Evolutionary conservation across 306 rosid species (phyloP), one percentile per base, ranked within the genome.

Genomic region (Trifolium fragiferum): DNA sequence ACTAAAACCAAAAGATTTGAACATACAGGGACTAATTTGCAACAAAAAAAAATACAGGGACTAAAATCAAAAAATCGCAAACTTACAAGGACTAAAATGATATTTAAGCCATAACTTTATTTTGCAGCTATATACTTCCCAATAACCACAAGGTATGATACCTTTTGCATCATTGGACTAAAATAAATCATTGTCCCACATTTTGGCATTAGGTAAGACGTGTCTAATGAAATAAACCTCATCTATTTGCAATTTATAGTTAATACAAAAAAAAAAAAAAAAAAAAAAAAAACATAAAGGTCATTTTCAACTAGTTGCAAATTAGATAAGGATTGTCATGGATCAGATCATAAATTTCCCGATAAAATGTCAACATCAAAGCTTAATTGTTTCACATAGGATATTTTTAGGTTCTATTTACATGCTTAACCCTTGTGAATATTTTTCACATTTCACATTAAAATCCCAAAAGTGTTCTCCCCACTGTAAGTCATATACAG

Each of bases 401-500:
- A 58, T 75, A 59, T 23, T 20, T 43, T 58, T 78, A 18, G 47
- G 66, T 75, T 51, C 72, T 81, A 80, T 86, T 78, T 83, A 84
- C 87, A 82, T 30, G 64, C 70, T 74, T 55, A 13, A 19, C 10
- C 18, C 57, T 65, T 62, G 5, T 14, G 51, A 23, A 77, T 19
- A 18, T 64, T n/a, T n/a, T n/a, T n/a, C n/a, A n/a, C n/a, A n/a
- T n/a, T 73, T 75, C 85, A 84, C 50, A 75, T 57, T 66, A 78
- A 7, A 59, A 65, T 7, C 76, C 97, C 96, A 46, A 92, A 92
- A 7, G 97, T 92, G 89, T 89, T 92, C 85, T 92, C 97, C 5
- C 97, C 92, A 27, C 97, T 92, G 81, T 92, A 92, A 64, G 97
- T 88, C 97, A 92, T 92, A 74, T 92, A 92, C 49, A 92, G 84